Conservation (phyloP, 2,329 filamentous ascomycete genomes). For the Ceratocystis variospora region DNA sequence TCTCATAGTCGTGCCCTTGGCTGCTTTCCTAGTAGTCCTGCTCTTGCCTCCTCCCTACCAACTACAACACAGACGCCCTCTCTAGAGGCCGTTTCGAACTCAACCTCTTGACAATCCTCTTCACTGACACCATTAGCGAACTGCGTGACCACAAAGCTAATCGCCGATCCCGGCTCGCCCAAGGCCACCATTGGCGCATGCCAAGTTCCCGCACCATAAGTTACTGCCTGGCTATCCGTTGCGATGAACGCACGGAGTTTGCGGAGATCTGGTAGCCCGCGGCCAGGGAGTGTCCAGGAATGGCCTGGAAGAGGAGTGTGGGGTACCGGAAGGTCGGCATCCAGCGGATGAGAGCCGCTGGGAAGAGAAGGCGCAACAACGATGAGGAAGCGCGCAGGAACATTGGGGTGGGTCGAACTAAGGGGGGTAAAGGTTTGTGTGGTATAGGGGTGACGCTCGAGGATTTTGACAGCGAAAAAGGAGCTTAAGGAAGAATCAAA, state of each 20-base stretch:
- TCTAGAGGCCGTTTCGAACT: background rate
- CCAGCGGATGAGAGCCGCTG: constrained; percentile 27
- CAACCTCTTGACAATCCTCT: constrained; percentile 81
- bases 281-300: constrained; percentile 36
- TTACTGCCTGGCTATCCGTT: constrained; percentile 66
- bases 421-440: constrained; percentile 86
- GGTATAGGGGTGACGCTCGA: constrained; percentile 88
- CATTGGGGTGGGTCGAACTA: constrained; percentile 23
- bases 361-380: constrained; percentile 71
- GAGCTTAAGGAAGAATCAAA: constrained; percentile 15
- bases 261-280: constrained; percentile 57
- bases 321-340: constrained; percentile 20
- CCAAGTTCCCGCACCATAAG: constrained; percentile 83
- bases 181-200: constrained; percentile 93
- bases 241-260: constrained; percentile 67
- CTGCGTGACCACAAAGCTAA: constrained; percentile 85
- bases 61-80: background rate
- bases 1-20: background rate
- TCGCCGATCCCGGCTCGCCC: constrained; percentile 40
- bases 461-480: constrained; percentile 50
- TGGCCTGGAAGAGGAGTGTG: constrained; percentile 22
- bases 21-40: background rate
- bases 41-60: background rate
- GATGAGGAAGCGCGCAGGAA: constrained; percentile 54
- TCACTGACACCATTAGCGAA: constrained; percentile 66